These are phyloP conservation scores for Neolentinus lepideus DNA, from an alignment of 1,284 basidiomycete genomes.

Conservation along the genomic window DNA sequence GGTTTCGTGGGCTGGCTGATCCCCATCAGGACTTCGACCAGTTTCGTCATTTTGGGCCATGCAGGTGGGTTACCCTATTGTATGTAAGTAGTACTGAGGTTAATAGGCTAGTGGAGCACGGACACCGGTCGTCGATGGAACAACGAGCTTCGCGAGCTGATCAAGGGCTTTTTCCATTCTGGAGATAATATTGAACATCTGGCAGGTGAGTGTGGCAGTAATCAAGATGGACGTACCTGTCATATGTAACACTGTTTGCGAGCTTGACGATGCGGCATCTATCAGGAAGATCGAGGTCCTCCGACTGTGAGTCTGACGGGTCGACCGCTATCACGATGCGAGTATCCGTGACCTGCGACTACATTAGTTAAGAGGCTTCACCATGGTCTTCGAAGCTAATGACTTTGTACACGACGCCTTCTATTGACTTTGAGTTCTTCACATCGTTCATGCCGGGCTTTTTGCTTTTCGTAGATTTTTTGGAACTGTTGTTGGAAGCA, in stretches of 20 bases:
- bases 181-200: background rate
- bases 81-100: background rate
- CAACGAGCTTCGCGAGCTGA: slow-evolving; percentile 45
- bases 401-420: slow-evolving; percentile 84
- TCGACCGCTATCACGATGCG: slow-evolving; percentile 75
- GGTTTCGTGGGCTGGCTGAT: slow-evolving; percentile 36
- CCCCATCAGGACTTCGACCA: slow-evolving; percentile 66
- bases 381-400: slow-evolving; percentile 4
- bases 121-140: slow-evolving; percentile 22
- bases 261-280: slow-evolving; percentile 81
- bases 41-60: slow-evolving; percentile 34
- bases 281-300: slow-evolving; percentile 77
- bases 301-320: slow-evolving; percentile 42
- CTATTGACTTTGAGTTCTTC: slow-evolving; percentile 34
- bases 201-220: background rate
- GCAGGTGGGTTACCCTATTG: slow-evolving; percentile 21
- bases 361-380: background rate
- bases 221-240: slow-evolving; percentile 45
- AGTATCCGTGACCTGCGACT: slow-evolving; percentile 60
- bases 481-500: slow-evolving; percentile 30
- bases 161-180: slow-evolving; percentile 82
- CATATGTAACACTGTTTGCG: slow-evolving; percentile 88
- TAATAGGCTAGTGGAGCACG: background rate
- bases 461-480: slow-evolving; percentile 41
- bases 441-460: slow-evolving; percentile 26